Conservation (phyloP, 257 asterid species). For the Solanum lycopersicoides region DNA sequence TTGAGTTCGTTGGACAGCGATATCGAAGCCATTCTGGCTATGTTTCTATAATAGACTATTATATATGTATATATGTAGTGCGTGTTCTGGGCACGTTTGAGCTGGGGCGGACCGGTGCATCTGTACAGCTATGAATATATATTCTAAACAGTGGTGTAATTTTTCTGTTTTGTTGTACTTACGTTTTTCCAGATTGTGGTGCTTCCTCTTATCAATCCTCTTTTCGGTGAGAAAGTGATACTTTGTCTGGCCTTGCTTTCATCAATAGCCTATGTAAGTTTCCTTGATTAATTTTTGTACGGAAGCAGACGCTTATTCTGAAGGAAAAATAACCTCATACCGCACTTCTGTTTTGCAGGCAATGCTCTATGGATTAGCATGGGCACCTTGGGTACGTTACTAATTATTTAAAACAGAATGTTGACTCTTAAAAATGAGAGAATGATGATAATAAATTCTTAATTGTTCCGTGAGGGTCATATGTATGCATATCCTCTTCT, state of each 20-base stretch:
- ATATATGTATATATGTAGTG: not conserved
- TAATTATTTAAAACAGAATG: not conserved
- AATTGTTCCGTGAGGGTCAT: not conserved
- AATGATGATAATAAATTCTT: not conserved
- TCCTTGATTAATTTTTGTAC: not conserved
- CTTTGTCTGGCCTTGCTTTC: slow-evolving; percentile 69
- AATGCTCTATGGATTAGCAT: slow-evolving; percentile 82
- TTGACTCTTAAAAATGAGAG: not conserved
- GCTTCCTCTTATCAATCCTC: slow-evolving; percentile 72
- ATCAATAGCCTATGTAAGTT: slow-evolving; percentile 67
- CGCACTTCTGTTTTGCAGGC: slow-evolving; percentile 38
- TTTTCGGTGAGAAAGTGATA: slow-evolving; percentile 73
- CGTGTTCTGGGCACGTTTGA: not conserved
- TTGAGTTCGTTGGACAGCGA: not conserved
- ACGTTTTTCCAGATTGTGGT: slow-evolving; percentile 49
- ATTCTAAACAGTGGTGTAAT: not conserved
- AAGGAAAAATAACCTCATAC: not conserved
- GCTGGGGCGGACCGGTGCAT: not conserved
- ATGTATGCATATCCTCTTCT: not conserved
- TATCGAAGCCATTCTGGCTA: not conserved
- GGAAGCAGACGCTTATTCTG: not conserved
- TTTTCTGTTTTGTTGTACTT: not conserved
- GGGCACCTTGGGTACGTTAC: slow-evolving; percentile 89
- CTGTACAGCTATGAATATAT: too few relatives aligned
- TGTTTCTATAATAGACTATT: not conserved